Conservation (phyloP, 192 early-diverging fungal genomes). For the Linnemannia exigua region DNA sequence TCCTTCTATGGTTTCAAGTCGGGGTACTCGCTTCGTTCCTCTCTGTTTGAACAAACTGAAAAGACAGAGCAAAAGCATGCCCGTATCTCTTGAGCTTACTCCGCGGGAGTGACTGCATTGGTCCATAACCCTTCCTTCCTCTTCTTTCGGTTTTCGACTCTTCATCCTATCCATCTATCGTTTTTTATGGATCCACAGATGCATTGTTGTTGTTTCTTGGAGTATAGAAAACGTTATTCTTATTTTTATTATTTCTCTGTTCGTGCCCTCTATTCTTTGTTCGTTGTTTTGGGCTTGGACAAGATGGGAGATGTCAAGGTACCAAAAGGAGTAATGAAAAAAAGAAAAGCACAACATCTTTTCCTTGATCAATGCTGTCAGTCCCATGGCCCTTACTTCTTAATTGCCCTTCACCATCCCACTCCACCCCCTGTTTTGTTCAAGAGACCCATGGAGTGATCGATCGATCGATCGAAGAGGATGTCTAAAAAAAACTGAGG, state of each 20-base stretch:
- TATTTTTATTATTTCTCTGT: not conserved
- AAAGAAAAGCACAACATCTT: not conserved
- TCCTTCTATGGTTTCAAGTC: not conserved
- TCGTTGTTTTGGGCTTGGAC: not conserved
- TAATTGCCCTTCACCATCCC: not conserved
- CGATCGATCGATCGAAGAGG: slow-evolving; percentile 24
- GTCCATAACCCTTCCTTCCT: not conserved
- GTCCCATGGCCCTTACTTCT: not conserved
- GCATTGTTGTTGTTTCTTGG: not conserved
- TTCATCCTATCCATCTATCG: not conserved
- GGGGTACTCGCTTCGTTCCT: not conserved
- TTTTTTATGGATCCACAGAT: not conserved
- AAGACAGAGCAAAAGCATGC: too few species aligned
- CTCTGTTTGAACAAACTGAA: too few species aligned
- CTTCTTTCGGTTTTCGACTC: not conserved
- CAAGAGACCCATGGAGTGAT: slow-evolving; percentile 11
- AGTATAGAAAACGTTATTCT: too few species aligned
- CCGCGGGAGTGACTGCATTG: not conserved
- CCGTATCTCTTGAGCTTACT: not conserved
- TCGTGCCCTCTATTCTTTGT: not conserved
- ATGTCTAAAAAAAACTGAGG: not conserved
- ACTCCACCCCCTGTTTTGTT: not conserved
- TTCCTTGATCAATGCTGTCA: not conserved
- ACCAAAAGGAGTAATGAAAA: not conserved
- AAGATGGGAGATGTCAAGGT: not conserved